Percentiles rank a stretch among this genome's conserved stretches.
phyloP scores from a whole-genome alignment of 768 basidiomycete genomes.

The Termitomyces sp. region DNA sequence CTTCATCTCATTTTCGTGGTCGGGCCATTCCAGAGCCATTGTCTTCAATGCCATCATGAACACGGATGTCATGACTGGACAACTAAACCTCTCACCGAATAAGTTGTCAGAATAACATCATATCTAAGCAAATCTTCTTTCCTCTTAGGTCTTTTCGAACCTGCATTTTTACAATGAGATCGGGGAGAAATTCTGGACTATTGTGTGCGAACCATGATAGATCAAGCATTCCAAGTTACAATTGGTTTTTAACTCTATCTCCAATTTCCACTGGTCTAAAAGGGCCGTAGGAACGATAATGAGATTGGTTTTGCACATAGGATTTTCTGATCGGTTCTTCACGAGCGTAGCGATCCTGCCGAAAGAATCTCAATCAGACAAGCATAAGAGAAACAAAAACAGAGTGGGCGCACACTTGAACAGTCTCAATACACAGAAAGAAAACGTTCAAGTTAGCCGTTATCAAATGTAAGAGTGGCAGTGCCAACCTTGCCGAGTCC shows the following conservation, averaged over 20 bases:
- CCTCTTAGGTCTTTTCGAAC: constrained; percentile 42
- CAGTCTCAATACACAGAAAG: constrained; percentile 29
- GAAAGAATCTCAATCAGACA: background rate
- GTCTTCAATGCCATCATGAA: constrained; percentile 34
- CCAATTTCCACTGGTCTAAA: constrained; percentile 63
- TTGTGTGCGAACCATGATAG: constrained; percentile 49
- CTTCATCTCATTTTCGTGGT: constrained; percentile 44
- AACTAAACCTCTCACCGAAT: constrained; percentile 29
- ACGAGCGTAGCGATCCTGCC: constrained; percentile 58
- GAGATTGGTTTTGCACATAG: constrained; percentile 57
- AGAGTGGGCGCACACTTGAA: constrained; percentile 38
- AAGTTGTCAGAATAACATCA: constrained; percentile 64
- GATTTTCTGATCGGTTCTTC: constrained; percentile 48
- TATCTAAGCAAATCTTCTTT: constrained; percentile 48
- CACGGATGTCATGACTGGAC: background rate
- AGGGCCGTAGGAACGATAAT: constrained; percentile 67
- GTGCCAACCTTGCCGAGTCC: constrained; percentile 57
- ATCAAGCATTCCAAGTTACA: constrained; percentile 47
- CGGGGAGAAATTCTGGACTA: background rate
- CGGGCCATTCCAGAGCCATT: constrained; percentile 57
- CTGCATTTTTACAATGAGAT: constrained; percentile 21
- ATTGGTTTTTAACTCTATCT: constrained; percentile 57
- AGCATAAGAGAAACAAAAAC: background rate
- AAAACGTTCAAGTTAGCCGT: background rate
- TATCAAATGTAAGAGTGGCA: background rate